A percentile compares a stretch with the other conserved stretches of the same genome.
phyloP scores from a whole-genome alignment of 1,284 basidiomycete genomes.

The Ceratobasidium papillatum region DNA sequence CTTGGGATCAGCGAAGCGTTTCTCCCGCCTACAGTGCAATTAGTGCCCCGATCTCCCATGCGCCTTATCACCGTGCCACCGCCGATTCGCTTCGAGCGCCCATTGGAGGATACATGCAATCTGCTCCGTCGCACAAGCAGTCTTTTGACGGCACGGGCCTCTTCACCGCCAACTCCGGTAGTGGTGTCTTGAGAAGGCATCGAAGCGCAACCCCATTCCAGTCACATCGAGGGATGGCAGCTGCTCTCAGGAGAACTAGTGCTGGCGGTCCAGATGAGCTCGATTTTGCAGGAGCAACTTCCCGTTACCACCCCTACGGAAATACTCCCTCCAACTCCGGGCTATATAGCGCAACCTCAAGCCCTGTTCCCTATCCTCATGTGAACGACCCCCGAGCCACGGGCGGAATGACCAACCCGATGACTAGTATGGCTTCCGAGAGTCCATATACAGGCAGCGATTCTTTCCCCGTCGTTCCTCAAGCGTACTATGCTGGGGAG shows the following conservation, averaged over 20 bases:
- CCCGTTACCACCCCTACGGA: slow-evolving; percentile 34
- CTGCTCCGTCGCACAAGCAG: slow-evolving; percentile 34
- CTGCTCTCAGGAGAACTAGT: slow-evolving; percentile 15
- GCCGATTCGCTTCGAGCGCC: slow-evolving; percentile 8
- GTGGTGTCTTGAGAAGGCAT: slow-evolving; percentile 19
- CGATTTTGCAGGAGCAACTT: slow-evolving; percentile 28
- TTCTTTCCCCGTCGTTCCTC: background rate
- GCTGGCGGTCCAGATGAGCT: slow-evolving; percentile 24
- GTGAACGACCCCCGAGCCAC: background rate
- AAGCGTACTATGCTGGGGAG: slow-evolving; percentile 15
- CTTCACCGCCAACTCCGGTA: background rate
- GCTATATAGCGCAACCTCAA: slow-evolving; percentile 2
- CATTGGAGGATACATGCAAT: slow-evolving; percentile 25
- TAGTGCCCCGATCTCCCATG: slow-evolving; percentile 24
- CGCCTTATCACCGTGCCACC: slow-evolving; percentile 12
- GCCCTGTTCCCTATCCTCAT: slow-evolving; percentile 7
- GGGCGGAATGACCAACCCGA: background rate
- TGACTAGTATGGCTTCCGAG: background rate
- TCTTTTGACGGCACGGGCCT: slow-evolving; percentile 22
- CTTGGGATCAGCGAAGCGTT: slow-evolving; percentile 36
- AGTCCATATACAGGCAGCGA: background rate
- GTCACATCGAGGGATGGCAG: slow-evolving; percentile 17
- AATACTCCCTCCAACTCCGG: background rate
- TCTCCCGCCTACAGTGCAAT: slow-evolving; percentile 34
- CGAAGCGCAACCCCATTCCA: slow-evolving; percentile 33